Conservation (phyloP, 139 green algal species). For the Mesotaenium endlicherianum region DNA sequence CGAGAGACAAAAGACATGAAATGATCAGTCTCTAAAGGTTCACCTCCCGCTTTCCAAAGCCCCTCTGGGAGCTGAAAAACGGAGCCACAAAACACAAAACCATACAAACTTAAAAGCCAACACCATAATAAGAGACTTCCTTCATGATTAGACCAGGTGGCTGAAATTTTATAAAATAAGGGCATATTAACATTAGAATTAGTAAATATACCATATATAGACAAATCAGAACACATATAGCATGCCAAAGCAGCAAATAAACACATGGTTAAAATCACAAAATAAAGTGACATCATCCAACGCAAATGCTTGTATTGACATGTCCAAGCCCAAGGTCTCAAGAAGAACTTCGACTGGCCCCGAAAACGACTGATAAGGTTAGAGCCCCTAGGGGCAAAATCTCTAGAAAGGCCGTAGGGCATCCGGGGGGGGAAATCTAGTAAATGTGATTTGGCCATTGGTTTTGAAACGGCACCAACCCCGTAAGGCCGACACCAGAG, state of each 20-base stretch:
- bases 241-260: constrained; percentile 1
- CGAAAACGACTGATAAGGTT: not conserved
- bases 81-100: too few species aligned
- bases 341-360: not conserved
- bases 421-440: not conserved
- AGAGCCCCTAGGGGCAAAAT: not conserved
- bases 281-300: constrained; percentile 6
- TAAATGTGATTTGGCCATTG: not conserved
- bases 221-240: constrained; percentile 23
- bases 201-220: constrained; percentile 13
- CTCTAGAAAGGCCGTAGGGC: not conserved
- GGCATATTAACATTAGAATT: not conserved
- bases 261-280: constrained; percentile 1
- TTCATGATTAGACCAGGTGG: constrained; percentile 31
- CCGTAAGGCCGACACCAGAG: not conserved
- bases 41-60: too few species aligned
- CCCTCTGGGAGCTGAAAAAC: too few species aligned
- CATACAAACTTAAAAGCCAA: constrained; percentile 25
- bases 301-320: not conserved
- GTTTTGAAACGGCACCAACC: not conserved
- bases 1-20: too few species aligned
- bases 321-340: not conserved
- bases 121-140: constrained; percentile 24
- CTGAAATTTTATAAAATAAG: constrained; percentile 26
- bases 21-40: too few species aligned